Conservation (phyloP, 2,329 filamentous ascomycete species). For the Apiospora phragmitis region DNA sequence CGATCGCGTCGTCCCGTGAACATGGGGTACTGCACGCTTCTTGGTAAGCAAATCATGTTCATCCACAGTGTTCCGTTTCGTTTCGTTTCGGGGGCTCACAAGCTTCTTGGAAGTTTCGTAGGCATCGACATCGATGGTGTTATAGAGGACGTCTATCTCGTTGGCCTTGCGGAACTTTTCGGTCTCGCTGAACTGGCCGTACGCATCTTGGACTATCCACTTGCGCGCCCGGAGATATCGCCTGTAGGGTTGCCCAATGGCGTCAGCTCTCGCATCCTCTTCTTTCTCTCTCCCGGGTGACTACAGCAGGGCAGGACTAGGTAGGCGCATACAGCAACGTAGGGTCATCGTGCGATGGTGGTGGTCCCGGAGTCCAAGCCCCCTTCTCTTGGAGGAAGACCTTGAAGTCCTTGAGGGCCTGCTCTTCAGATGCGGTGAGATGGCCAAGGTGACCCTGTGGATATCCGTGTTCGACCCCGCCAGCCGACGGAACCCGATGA, state of each 20-base stretch:
- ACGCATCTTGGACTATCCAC: slow-evolving; percentile 77
- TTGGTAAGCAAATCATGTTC: background rate
- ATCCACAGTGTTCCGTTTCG: background rate
- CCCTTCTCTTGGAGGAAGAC: slow-evolving; percentile 62
- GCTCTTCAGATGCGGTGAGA: slow-evolving; percentile 67
- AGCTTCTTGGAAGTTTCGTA: slow-evolving; percentile 79
- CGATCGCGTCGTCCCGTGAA: slow-evolving; percentile 91
- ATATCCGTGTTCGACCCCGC: slow-evolving; percentile 50
- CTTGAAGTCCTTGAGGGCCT: slow-evolving; percentile 73
- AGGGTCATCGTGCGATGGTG: slow-evolving; percentile 70
- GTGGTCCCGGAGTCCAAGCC: slow-evolving; percentile 58
- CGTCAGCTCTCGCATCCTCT: background rate
- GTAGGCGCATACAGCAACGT: slow-evolving; percentile 63
- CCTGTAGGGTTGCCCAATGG: slow-evolving; percentile 41
- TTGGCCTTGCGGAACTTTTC: slow-evolving; percentile 85
- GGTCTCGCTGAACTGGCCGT: slow-evolving; percentile 82
- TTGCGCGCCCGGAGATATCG: slow-evolving; percentile 84
- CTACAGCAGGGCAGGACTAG: background rate
- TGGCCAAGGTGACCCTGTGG: slow-evolving; percentile 80
- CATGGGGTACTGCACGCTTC: slow-evolving; percentile 77
- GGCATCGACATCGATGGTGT: slow-evolving; percentile 80
- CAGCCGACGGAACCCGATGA: slow-evolving; percentile 33
- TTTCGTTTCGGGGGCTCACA: slow-evolving; percentile 43
- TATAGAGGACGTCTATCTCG: slow-evolving; percentile 75
- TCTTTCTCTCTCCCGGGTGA: background rate